These are phyloP conservation scores for Stagonosporopsis chrysanthemi DNA, from an alignment of 2,329 filamentous ascomycete genomes.

Conservation along the genomic window DNA sequence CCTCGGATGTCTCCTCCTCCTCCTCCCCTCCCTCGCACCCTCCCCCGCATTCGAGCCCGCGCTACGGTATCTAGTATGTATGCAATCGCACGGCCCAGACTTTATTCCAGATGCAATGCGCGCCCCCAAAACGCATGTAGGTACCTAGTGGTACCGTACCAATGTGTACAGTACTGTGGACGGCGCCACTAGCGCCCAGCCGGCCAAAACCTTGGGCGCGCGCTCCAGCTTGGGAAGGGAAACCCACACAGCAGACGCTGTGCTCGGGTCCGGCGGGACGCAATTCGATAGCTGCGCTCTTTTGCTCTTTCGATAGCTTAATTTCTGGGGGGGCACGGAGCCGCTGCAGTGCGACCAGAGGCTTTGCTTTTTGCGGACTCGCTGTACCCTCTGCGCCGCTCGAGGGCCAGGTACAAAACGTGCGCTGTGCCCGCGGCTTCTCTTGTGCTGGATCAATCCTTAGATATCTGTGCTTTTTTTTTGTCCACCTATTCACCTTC, in stretches of 20 bases:
- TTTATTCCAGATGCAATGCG: neutral
- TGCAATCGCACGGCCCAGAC: slow-evolving; percentile 9
- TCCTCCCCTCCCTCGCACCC: slow-evolving; percentile 5
- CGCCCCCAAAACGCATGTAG: no score
- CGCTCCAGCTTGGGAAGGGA: neutral
- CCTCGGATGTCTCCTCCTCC: slow-evolving; percentile 6
- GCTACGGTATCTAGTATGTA: neutral
- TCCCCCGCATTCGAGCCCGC: slow-evolving; percentile 13
- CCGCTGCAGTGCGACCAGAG: slow-evolving; percentile 14
- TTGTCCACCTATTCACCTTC: slow-evolving; percentile 5
- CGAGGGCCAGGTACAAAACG: slow-evolving; percentile 21
- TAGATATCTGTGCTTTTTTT: slow-evolving; percentile 7
- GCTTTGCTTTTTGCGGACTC: slow-evolving; percentile 10
- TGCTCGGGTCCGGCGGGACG: slow-evolving; percentile 3
- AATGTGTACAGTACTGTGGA: no score
- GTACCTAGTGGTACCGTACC: no score
- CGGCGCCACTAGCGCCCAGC: slow-evolving; percentile 3
- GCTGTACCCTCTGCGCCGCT: neutral
- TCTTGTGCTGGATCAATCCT: slow-evolving; percentile 2
- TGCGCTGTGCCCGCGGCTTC: neutral
- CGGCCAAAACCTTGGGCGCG: slow-evolving; percentile 6
- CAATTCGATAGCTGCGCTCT: slow-evolving; percentile 15
- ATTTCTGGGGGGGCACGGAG: neutral
- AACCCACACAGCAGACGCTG: slow-evolving; percentile 5
- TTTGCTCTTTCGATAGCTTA: slow-evolving; percentile 15